Base-by-base conservation (phyloP, 192 early-diverging fungal species). In the Pilaira anomala region DNA sequence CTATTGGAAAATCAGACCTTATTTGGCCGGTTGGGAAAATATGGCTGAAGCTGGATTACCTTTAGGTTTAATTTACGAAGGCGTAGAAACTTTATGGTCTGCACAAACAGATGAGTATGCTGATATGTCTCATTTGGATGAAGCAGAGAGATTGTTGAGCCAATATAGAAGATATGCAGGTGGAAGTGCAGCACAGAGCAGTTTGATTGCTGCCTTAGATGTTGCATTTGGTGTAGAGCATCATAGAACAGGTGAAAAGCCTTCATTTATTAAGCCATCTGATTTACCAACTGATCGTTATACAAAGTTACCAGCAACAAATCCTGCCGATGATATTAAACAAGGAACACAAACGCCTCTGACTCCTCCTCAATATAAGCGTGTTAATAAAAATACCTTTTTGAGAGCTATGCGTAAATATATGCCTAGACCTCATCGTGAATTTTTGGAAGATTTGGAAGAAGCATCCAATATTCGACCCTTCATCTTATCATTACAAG, bases 121-220 rank as follows among this genome's bases (percentile, higher is more conserved):
- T 9, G 76, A 84, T 45, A 78, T 78, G 60, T 75, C 46, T 73
- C 81, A 71, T 74, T 69, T 65, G 45, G 73, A 55, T 57, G 82
- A 67, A 72, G 77, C 66, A 65, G 72, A 82, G 48, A 71, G 78
- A 46, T 62, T 83, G n/a, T 60, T 83, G 19, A 73, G 71, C 11
- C 67, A 85, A 18, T 90, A 86, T 79, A 82, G 89, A 49, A 83
- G 80, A 60, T 87, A 90, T 73, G 91, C 94, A 1, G 96, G 96
- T 33, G 96, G 91, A 0, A 93, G 91, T 75, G 95, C 96, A 3
- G 96, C 92, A 0, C 96, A 98, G 74, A 93, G 88, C 22, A 85
- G 93, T n/a, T 67, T 96, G 51, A 92, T 98, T 40, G 95, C 96
- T 66, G 84, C 87, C 18, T 73, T 97, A 25, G 96, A 98, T 69